These are phyloP conservation scores for Starmerella geochares DNA, from an alignment of 805 yeast species.

Conservation along the genomic window DNA sequence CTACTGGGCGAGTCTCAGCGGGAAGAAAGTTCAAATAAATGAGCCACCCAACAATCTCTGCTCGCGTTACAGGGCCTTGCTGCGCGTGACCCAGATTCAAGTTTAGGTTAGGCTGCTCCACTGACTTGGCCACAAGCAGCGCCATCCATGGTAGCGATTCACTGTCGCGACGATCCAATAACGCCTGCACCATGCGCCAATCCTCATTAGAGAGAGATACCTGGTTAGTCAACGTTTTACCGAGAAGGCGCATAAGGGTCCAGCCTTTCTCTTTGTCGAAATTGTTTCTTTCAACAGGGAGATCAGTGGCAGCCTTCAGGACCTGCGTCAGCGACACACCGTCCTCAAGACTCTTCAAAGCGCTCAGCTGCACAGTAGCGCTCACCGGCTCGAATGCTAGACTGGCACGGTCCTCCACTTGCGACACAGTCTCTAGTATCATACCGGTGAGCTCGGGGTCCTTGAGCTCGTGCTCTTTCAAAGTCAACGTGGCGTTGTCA, in stretches of 20 bases:
- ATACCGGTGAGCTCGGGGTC: not conserved
- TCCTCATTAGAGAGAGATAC: not conserved
- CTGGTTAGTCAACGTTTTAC: not conserved
- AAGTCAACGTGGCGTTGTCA: not conserved
- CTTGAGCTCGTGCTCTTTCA: not conserved
- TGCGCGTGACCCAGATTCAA: not conserved
- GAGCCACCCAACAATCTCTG: not conserved
- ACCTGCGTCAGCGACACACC: not conserved
- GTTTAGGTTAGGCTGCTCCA: not conserved
- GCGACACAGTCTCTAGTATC: not conserved
- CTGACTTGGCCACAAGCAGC: not conserved
- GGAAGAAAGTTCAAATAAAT: not conserved
- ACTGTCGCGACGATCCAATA: not conserved
- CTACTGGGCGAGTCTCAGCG: not conserved
- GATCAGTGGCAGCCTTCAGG: not conserved
- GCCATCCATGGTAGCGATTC: constrained; percentile 4
- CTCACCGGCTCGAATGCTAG: not conserved
- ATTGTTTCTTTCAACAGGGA: constrained; percentile 1
- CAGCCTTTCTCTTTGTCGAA: not conserved
- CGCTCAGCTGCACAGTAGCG: not conserved
- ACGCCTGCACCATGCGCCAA: not conserved
- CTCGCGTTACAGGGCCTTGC: not conserved
- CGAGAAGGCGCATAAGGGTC: not conserved
- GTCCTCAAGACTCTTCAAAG: not conserved
- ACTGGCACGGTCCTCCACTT: not conserved